Base-by-base conservation (phyloP, 2,329 filamentous ascomycete genomes). In the Macrophomina tecta region DNA sequence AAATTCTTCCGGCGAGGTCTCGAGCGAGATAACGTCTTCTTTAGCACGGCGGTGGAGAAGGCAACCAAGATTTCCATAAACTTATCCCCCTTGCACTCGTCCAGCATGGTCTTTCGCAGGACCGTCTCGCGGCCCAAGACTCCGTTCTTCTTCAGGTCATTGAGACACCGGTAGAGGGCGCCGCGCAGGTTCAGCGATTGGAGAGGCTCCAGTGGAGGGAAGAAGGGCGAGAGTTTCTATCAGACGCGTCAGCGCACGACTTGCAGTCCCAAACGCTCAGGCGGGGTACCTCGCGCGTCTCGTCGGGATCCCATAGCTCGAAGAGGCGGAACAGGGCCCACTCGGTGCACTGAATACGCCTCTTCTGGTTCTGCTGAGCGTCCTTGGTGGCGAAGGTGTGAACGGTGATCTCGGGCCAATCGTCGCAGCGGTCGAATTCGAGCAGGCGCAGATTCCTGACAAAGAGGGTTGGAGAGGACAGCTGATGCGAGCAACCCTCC, bases 271-370 rank as follows among this genome's bases (percentile, higher is more conserved):
- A 8, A 8, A 36, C 12, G 5, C 8, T 11, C 16, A 16, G 11
- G 18, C 64, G 51, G 63, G 82, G 48, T 83, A 93, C 92, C 81
- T 90, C 90, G 69, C 87, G 86, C 18, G 93, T 87, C 72, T 92
- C 90, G 11, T 90, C 86, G 0, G 87, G 86, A 74, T 97, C 91
- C 90, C 93, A 97, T 3, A 96, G 81, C 45, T 86, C 84, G 77
- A 97, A 97, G 14, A 99, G 85, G 62, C 92, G 90, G 78, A 91
- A 97, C n/a, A 98, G 82, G 0, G 90, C 88, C 93, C 94, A 98
- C 82, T 99, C 95, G 45, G 94, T 88, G 68, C 88, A 88, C 72
- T 91, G 89, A 45, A 97, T 89, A 64, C 94, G 88, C 77, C 90
- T 90, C 80, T 94, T 95, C 78, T 94, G 91, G 64, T 91, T 91